Evolutionary conservation across 1,284 basidiomycete genomes (phyloP).

Genomic region (Megacollybia platyphylla): DNA sequence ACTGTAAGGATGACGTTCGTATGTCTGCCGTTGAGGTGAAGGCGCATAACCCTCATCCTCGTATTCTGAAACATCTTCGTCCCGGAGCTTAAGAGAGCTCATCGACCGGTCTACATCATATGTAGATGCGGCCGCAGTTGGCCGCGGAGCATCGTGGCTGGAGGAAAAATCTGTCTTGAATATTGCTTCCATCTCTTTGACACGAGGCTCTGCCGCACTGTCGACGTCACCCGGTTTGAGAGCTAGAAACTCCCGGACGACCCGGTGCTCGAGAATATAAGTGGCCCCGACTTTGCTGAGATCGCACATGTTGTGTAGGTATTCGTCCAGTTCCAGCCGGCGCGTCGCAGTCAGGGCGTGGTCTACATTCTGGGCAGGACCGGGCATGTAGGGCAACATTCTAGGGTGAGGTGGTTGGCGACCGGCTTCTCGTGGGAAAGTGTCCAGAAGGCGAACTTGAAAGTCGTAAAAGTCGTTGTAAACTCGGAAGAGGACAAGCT

Average conservation of each 20-base stretch:
- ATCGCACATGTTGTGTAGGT: conserved; percentile 70
- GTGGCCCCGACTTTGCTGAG: conserved; percentile 55
- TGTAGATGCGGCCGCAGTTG: conserved; percentile 17
- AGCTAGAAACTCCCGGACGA: conserved; percentile 80
- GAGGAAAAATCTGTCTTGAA: conserved; percentile 21
- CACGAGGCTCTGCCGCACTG: conserved; percentile 47
- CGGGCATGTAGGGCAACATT: conserved; percentile 93
- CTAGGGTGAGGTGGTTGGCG: conserved; percentile 50
- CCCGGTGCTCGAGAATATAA: conserved; percentile 72
- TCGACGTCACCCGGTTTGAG: conserved; percentile 82
- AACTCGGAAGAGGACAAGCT: conserved; percentile 85
- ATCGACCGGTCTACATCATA: conserved; percentile 33
- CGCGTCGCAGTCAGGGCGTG: conserved; percentile 77
- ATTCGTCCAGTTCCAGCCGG: conserved; percentile 79
- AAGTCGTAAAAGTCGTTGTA: conserved; percentile 99
- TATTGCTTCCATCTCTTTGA: conserved; percentile 43
- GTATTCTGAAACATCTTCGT: conserved; percentile 45
- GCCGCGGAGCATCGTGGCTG: conserved; percentile 9
- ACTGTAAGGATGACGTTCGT: conserved; percentile 17
- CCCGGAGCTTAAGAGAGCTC: conserved; percentile 29
- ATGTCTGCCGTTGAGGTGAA: conserved; percentile 21
- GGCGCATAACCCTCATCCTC: conserved; percentile 42
- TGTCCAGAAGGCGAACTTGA: conserved; percentile 79
- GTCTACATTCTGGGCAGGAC: conserved; percentile 78
- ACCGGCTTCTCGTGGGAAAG: conserved; percentile 85